Percentiles rank a stretch among this genome's conserved stretches.
Evolutionary conservation across 192 early-diverging fungal species (phyloP).

Genomic region (Dissophora globulifera): DNA sequence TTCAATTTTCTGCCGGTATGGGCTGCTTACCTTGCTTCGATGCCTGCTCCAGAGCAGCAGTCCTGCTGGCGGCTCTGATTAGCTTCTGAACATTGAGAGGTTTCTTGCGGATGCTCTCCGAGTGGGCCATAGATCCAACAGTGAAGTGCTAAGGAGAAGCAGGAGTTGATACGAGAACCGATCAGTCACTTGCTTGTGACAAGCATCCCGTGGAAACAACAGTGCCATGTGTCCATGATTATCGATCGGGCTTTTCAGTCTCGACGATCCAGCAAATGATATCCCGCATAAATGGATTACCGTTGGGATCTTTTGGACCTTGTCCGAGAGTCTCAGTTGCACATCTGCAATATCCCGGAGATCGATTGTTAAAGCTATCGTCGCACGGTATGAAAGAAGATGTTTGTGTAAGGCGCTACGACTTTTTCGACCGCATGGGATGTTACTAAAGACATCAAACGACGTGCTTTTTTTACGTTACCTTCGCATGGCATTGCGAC

Average conservation of each 20-base stretch:
- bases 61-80: slow-evolving; percentile 39
- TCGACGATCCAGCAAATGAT: too few species aligned
- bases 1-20: not conserved
- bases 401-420: not conserved
- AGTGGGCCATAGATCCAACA: not conserved
- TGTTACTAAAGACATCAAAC: not conserved
- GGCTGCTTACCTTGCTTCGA: slow-evolving; percentile 17
- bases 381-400: not conserved
- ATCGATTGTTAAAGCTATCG: slow-evolving; percentile 71
- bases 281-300: slow-evolving; percentile 33
- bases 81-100: slow-evolving; percentile 38
- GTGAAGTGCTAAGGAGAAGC: slow-evolving; percentile 28
- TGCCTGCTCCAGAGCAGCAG: slow-evolving; percentile 24
- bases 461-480: slow-evolving; percentile 13
- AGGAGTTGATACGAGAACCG: too few species aligned
- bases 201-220: too few species aligned
- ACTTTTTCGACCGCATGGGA: not conserved
- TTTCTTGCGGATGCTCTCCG: slow-evolving; percentile 14
- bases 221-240: not conserved
- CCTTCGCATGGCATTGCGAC: slow-evolving; percentile 87
- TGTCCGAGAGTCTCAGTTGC: slow-evolving; percentile 63
- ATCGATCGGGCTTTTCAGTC: too few species aligned
- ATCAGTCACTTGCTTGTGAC: too few species aligned
- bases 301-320: slow-evolving; percentile 61
- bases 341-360: slow-evolving; percentile 74